Evolutionary conservation across 2,329 filamentous ascomycete genomes (phyloP).

Genomic region (Stagonosporopsis chrysanthemi): DNA sequence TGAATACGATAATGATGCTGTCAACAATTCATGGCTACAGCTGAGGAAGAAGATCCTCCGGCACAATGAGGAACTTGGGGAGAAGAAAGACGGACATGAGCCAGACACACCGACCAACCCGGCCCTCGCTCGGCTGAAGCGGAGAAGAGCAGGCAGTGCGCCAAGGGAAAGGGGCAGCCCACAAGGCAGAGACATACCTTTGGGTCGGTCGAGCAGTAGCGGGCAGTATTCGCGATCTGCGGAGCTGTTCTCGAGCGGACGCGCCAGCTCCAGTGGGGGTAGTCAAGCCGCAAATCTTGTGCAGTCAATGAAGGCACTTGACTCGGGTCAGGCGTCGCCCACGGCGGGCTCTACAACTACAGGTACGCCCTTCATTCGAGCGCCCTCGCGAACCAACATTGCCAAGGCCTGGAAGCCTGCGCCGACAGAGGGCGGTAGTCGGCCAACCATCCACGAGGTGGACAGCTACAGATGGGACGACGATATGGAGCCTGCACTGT

Average conservation of each 20-base stretch:
- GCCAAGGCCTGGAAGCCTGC: constrained; percentile 33
- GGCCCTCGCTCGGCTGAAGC: constrained; percentile 45
- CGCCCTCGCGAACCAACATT: constrained; percentile 54
- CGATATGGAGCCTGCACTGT: constrained; percentile 45
- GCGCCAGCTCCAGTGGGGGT: constrained; percentile 36
- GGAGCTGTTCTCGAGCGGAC: constrained; percentile 33
- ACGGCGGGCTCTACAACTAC: constrained; percentile 48
- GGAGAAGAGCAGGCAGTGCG: constrained; percentile 40
- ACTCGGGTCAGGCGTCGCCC: constrained; percentile 41
- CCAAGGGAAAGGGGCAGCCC: constrained; percentile 33
- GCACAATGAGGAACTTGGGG: constrained; percentile 51
- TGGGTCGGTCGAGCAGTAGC: constrained; percentile 27
- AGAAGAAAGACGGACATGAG: constrained; percentile 37
- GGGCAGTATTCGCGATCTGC: constrained; percentile 41
- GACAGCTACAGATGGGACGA: constrained; percentile 61
- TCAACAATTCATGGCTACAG: constrained; percentile 79
- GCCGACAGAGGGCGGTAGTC: constrained; percentile 35
- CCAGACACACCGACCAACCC: constrained; percentile 40
- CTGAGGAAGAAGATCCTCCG: constrained; percentile 61
- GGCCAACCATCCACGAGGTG: constrained; percentile 49
- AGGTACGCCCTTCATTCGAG: constrained; percentile 60
- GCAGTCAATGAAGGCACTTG: constrained; percentile 41
- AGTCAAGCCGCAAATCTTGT: constrained; percentile 28
- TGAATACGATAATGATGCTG: constrained; percentile 75
- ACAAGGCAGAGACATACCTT: constrained; percentile 42